Conservation (phyloP, 2,329 filamentous ascomycete species). For the Aureobasidium leucospermi region DNA sequence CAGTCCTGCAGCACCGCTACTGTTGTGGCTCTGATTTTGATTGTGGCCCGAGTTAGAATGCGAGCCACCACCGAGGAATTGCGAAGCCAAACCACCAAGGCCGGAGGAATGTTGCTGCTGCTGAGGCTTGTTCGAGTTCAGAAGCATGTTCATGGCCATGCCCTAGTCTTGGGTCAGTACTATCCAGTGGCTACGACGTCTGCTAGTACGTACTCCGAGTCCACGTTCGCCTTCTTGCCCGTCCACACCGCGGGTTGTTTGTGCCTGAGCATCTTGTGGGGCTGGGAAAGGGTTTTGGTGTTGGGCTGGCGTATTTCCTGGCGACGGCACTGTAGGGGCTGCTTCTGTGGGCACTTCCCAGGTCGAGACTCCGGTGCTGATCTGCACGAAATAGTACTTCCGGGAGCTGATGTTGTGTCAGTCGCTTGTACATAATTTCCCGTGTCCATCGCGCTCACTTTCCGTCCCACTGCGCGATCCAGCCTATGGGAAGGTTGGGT, state of each 20-base stretch:
- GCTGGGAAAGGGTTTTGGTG: slow-evolving; percentile 27
- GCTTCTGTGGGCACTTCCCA: slow-evolving; percentile 34
- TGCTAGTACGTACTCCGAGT: slow-evolving; percentile 18
- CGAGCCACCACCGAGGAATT: slow-evolving; percentile 24
- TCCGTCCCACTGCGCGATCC: slow-evolving; percentile 36
- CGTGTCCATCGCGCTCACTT: slow-evolving; percentile 25
- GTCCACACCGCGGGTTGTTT: slow-evolving; percentile 20
- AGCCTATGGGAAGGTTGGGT: slow-evolving; percentile 33
- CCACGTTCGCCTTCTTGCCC: slow-evolving; percentile 23
- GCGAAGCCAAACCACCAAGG: slow-evolving; percentile 24
- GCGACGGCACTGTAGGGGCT: slow-evolving; percentile 32
- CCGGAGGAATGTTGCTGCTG: slow-evolving; percentile 18
- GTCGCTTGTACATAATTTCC: neutral
- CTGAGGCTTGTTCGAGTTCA: slow-evolving; percentile 25
- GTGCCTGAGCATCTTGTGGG: slow-evolving; percentile 21
- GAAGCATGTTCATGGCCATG: slow-evolving; percentile 22
- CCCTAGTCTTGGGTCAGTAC: slow-evolving; percentile 14
- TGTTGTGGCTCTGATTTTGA: neutral
- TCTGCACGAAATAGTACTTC: slow-evolving; percentile 37
- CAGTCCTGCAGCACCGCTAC: slow-evolving; percentile 18
- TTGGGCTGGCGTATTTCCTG: slow-evolving; percentile 30
- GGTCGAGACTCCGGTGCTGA: slow-evolving; percentile 34
- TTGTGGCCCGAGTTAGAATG: slow-evolving; percentile 14
- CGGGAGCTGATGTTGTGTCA: slow-evolving; percentile 24
- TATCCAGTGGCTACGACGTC: neutral